These are phyloP conservation scores for Rhodomyrtus psidioides DNA, from an alignment of 441 rosid species.

Conservation along the genomic window DNA sequence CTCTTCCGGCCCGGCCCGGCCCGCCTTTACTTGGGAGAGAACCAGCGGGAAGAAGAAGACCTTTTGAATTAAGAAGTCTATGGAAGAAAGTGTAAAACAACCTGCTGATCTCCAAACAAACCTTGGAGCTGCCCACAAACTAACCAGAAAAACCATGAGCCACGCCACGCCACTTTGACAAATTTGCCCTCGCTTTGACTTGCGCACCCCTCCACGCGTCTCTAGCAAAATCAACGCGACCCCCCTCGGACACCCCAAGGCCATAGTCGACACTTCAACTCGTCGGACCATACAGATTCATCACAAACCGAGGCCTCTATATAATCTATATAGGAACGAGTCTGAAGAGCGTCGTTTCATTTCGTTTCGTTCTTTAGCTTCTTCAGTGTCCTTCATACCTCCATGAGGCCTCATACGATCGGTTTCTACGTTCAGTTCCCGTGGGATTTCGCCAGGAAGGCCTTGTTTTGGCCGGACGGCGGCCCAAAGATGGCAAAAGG, in stretches of 20 bases:
- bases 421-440: not conserved
- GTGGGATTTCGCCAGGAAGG: not conserved
- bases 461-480: not conserved
- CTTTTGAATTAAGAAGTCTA: not conserved
- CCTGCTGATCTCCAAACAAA: not conserved
- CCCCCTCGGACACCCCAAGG: not conserved
- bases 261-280: not conserved
- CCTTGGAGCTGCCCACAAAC: constrained; percentile 25
- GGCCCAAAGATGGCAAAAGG: constrained; percentile 9
- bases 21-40: not conserved
- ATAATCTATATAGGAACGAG: not conserved
- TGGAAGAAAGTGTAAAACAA: not conserved
- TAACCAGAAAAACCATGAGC: constrained; percentile 2
- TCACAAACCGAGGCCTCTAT: not conserved
- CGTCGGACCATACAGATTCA: not conserved
- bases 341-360: not conserved
- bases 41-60: not conserved
- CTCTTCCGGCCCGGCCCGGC: not conserved
- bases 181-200: not conserved
- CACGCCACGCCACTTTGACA: not conserved
- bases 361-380: not conserved
- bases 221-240: not conserved
- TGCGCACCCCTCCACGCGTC: not conserved
- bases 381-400: not conserved
- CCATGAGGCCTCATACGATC: not conserved